Base-by-base conservation (phyloP, 2,329 filamentous ascomycete genomes). In the Aureobasidium sp. region DNA sequence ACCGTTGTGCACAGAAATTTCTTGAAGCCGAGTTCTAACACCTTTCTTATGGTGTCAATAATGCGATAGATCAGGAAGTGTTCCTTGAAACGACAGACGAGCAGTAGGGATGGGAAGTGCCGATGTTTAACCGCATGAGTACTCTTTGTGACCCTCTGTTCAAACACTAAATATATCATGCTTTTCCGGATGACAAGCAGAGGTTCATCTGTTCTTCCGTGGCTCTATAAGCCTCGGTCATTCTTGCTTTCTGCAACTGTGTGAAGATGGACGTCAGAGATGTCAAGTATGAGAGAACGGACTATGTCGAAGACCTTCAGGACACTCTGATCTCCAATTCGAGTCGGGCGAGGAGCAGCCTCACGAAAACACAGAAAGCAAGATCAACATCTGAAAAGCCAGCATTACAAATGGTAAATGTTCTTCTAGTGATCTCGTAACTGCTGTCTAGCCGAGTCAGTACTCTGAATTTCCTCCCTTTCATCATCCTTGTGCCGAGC, bases 161-260 rank as follows among this genome's bases (percentile, higher is more conserved):
- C 22, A 45, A 7, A 42, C 39, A 42, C 39, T 20, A 11, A n/a
- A 29, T 55, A 14, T n/a, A 29, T 42, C 5, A 48, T 12, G 71
- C 72, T 58, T 73, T 73, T 3, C 75, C 76, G 42, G 68, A 68
- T 14, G 71, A 73, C 5, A 74, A 72, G 68, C 77, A 34, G 9
- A 78, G 76, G 67, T 84, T 82, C 74, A 85, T 84, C 70, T 80
- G 80, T 62, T 75, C 72, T 72, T 85, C 83, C 3, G 83, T 79
- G 47, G 77, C 76, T 70, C 78, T 75, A 70, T 84, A 81, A 76
- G 84, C 84, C 37, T 74, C 74, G 65, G 76, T 69, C 27, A 82
- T 84, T 9, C 78, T 79, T 69, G 81, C 76, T 70, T 84, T 82
- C 68, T 84, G 76, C 62, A 84, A 64, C 1, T 76, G 73, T 34